Evolutionary conservation across 164 flowering plant genomes (phyloP).

Genomic region (Stephania yunnanensis): DNA sequence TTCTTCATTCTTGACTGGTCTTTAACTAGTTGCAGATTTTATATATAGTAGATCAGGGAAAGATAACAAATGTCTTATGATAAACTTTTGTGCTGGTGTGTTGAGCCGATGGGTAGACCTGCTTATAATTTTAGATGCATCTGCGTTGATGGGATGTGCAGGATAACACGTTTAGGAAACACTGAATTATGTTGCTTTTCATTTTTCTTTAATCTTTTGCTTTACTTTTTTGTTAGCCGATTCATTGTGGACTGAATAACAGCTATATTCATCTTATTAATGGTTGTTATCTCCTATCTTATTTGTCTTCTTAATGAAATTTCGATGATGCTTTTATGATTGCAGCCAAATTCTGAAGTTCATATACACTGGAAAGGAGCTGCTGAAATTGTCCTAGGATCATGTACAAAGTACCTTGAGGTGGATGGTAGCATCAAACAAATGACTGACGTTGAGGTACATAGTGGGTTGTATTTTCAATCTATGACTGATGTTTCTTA

Average conservation of each 20-base stretch:
- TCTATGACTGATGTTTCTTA: neutral
- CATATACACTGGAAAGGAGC: constrained; percentile 98
- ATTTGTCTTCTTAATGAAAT: neutral
- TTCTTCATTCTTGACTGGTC: neutral
- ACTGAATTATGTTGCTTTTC: too few species aligned
- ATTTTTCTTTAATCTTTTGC: too few species aligned
- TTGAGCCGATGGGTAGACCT: too few species aligned
- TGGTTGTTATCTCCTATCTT: neutral
- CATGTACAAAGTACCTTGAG: constrained; percentile 60
- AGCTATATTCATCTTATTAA: neutral
- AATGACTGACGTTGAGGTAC: constrained; percentile 65
- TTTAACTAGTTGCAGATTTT: neutral
- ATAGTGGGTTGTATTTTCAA: neutral
- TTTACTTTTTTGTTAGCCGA: neutral
- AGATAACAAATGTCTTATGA: too few species aligned
- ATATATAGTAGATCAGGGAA: neutral
- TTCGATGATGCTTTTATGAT: neutral
- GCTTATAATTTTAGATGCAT: too few species aligned
- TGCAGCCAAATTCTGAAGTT: constrained; percentile 61
- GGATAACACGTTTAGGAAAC: too few species aligned
- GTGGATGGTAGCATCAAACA: constrained; percentile 26
- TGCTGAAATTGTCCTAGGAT: constrained; percentile 79
- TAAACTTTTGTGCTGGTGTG: too few species aligned
- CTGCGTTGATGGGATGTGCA: too few species aligned
- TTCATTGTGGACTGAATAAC: neutral